Percentiles rank a stretch among this genome's conserved stretches.
phyloP scores from a whole-genome alignment of 2,329 filamentous ascomycete species.

The Fusarium coffeatum region DNA sequence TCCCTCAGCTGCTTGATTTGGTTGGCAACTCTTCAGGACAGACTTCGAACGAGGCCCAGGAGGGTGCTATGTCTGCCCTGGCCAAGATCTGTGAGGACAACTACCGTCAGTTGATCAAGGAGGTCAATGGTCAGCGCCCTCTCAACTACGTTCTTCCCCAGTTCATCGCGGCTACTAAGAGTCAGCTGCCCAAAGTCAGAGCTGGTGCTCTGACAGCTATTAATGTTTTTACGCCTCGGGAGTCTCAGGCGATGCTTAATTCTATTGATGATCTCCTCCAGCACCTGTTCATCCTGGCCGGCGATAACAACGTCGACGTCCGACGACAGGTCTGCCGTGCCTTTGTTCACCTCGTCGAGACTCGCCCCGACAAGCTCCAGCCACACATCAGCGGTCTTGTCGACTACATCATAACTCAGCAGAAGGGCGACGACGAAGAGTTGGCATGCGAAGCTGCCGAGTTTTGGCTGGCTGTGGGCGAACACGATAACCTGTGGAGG shows the following conservation, averaged over 20 bases:
- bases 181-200: conserved; percentile 79
- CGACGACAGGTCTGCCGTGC: conserved; percentile 92
- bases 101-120: conserved; percentile 83
- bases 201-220: conserved; percentile 83
- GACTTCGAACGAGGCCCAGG: conserved; percentile 78
- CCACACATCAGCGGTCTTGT: conserved; percentile 90
- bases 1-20: conserved; percentile 83
- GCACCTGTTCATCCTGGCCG: conserved; percentile 83
- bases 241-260: conserved; percentile 82
- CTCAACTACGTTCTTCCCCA: conserved; percentile 91
- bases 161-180: conserved; percentile 86
- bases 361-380: conserved; percentile 87
- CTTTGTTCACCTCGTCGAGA: conserved; percentile 91
- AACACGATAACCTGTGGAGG: conserved; percentile 83
- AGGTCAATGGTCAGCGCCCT: conserved; percentile 89
- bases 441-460: conserved; percentile 94
- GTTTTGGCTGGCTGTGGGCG: conserved; percentile 95
- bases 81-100: conserved; percentile 98
- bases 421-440: conserved; percentile 87
- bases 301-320: conserved; percentile 82
- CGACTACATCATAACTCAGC: conserved; percentile 91
- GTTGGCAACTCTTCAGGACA: conserved; percentile 79
- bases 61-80: conserved; percentile 93
- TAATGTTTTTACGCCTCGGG: conserved; percentile 90
- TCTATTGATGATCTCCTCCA: conserved; percentile 85